phyloP scores from a whole-genome alignment of 768 basidiomycete species.

The Rhodotorula paludigena region DNA sequence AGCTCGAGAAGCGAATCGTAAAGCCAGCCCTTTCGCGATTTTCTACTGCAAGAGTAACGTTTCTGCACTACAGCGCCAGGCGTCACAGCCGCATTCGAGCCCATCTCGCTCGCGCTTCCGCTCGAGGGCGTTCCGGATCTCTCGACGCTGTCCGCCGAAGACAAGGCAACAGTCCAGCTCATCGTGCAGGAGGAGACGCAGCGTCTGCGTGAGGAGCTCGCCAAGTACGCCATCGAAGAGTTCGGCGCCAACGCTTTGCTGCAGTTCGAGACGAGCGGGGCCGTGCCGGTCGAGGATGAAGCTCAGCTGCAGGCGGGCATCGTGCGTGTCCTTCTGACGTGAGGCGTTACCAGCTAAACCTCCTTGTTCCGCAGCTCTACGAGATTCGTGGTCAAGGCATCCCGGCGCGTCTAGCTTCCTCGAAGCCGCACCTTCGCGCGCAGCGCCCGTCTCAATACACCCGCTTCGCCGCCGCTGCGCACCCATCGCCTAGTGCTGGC shows the following conservation, averaged over 20 bases:
- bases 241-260: constrained; percentile 8
- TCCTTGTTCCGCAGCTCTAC: not conserved
- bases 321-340: not conserved
- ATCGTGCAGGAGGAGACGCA: not conserved
- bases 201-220: not conserved
- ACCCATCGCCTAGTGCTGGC: too few species aligned
- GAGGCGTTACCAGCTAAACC: not conserved
- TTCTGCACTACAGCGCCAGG: not conserved
- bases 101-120: not conserved
- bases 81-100: not conserved
- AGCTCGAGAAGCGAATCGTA: not conserved
- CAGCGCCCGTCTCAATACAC: not conserved
- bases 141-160: not conserved
- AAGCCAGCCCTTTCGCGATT: too few species aligned
- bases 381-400: not conserved
- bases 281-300: not conserved
- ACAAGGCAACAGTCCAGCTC: not conserved
- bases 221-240: not conserved
- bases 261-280: not conserved
- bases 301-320: not conserved
- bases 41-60: not conserved
- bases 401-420: not conserved
- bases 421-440: not conserved
- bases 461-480: not conserved
- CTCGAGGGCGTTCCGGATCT: not conserved